Conservation (phyloP, 2,329 filamentous ascomycete genomes). For the Berkeleyomyces basicola region DNA sequence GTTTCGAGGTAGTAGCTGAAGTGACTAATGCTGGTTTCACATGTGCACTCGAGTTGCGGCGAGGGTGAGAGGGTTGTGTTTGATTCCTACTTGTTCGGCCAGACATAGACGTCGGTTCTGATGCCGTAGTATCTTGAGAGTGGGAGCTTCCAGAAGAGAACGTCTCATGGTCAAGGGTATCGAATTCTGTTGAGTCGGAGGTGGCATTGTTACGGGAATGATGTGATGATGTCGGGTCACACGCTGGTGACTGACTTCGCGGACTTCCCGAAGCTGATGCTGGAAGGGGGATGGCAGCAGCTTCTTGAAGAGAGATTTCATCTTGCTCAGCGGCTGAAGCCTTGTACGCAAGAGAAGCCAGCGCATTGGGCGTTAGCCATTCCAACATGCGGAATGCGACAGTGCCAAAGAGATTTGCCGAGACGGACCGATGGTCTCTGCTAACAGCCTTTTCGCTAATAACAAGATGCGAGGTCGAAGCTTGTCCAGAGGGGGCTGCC, state of each 20-base stretch:
- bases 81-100: neutral
- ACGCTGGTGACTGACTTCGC: conserved; percentile 1
- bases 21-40: conserved; percentile 15
- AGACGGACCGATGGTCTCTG: conserved; percentile 43
- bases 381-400: conserved; percentile 54
- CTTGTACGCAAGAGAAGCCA: conserved; percentile 6
- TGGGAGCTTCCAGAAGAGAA: neutral
- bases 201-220: neutral
- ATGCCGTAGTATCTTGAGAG: neutral
- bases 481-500: neutral
- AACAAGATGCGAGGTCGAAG: neutral
- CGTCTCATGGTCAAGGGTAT: neutral
- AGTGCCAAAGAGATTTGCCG: conserved; percentile 47
- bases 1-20: neutral
- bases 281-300: conserved; percentile 10
- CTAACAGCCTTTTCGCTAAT: conserved; percentile 30
- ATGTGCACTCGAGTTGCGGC: conserved; percentile 17
- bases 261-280: conserved; percentile 6
- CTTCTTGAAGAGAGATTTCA: conserved; percentile 9
- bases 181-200: neutral
- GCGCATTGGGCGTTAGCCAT: conserved; percentile 42
- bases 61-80: conserved; percentile 4
- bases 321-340: conserved; percentile 11
- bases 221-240: neutral
- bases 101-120: neutral